phyloP scores from a whole-genome alignment of 2,329 filamentous ascomycete species.

The Penicillium corylophilum region DNA sequence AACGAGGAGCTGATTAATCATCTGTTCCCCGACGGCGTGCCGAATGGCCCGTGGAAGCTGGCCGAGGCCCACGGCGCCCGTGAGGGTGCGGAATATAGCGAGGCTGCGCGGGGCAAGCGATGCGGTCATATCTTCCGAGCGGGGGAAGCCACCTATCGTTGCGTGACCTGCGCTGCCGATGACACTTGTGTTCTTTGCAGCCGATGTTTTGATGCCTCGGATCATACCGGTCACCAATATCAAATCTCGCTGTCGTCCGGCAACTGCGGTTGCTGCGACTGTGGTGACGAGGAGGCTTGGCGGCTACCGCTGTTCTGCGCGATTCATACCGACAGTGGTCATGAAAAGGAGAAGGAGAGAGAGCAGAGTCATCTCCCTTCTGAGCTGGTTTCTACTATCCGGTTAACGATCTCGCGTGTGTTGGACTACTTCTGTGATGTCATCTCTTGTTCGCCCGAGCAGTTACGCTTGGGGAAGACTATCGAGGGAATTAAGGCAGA shows the following conservation, averaged over 20 bases:
- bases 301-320: conserved; percentile 78
- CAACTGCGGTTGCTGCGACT: conserved; percentile 96
- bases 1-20: conserved; percentile 71
- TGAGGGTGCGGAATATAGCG: conserved; percentile 92
- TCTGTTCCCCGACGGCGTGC: conserved; percentile 76
- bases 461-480: conserved; percentile 82
- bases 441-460: conserved; percentile 95
- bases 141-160: conserved; percentile 90
- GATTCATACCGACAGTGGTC: conserved; percentile 72
- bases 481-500: conserved; percentile 77
- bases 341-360: conserved; percentile 49
- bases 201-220: conserved; percentile 90
- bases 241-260: conserved; percentile 83
- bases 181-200: conserved; percentile 95
- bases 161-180: conserved; percentile 89
- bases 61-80: conserved; percentile 86
- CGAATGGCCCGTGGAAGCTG: conserved; percentile 68
- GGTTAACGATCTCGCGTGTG: conserved; percentile 78
- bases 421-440: conserved; percentile 98
- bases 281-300: conserved; percentile 95
- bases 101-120: conserved; percentile 84
- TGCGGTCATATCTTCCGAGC: conserved; percentile 97
- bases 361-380: conserved; percentile 69
- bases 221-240: conserved; percentile 91
- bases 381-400: conserved; percentile 73